These are phyloP conservation scores for Gracilaria vermiculophylla DNA, from an alignment of 23 red algal genomes.

Conservation along the genomic window DNA sequence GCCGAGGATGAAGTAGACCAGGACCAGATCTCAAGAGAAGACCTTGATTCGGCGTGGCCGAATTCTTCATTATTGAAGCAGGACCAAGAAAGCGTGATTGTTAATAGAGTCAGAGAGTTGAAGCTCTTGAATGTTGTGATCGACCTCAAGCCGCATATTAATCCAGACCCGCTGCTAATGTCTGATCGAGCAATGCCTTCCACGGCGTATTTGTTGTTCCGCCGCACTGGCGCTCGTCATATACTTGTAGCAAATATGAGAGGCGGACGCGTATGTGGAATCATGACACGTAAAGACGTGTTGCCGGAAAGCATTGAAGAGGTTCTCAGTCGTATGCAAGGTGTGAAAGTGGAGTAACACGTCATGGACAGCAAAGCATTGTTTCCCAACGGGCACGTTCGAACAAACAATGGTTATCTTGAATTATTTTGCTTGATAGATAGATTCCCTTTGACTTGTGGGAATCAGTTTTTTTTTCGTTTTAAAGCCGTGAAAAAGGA, in stretches of 20 bases:
- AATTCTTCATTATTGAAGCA: constrained; percentile 34
- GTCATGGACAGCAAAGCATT: too few relatives aligned
- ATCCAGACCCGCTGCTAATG: constrained; percentile 80
- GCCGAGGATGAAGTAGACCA: background rate
- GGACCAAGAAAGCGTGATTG: constrained; percentile 25
- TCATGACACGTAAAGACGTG: constrained; percentile 87
- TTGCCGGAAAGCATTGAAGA: constrained; percentile 64
- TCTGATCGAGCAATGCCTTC: constrained; percentile 61
- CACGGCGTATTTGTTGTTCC: constrained; percentile 58
- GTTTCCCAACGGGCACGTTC: background rate
- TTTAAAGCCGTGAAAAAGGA: too few relatives aligned
- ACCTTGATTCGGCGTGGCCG: constrained; percentile 75
- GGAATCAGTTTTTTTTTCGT: too few relatives aligned
- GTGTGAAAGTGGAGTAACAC: background rate
- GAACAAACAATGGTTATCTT: background rate
- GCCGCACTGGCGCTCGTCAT: constrained; percentile 76
- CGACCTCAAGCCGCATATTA: constrained; percentile 72
- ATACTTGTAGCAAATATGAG: constrained; percentile 66
- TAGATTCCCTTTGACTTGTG: too few relatives aligned
- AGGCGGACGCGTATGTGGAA: constrained; percentile 66
- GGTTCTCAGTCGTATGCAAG: constrained; percentile 9
- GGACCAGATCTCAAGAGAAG: constrained; percentile 25
- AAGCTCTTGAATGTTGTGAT: constrained; percentile 18
- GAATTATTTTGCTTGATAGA: too few relatives aligned
- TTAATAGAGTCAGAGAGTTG: constrained; percentile 18